Evolutionary conservation across 305 asterid genomes (phyloP).

Genomic region (Fraxinus floribunda): DNA sequence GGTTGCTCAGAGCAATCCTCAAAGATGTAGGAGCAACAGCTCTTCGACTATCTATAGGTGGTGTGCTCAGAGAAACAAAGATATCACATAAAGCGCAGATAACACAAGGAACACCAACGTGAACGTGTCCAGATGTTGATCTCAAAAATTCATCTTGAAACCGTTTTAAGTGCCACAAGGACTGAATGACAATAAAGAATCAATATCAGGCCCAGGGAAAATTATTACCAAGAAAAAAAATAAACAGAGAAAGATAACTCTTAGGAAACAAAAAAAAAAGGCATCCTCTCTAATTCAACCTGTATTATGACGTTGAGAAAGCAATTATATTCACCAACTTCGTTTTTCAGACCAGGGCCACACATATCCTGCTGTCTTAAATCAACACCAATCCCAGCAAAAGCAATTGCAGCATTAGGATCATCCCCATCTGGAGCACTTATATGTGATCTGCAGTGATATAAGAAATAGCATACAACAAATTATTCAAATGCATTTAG

Average conservation of each 20-base stretch:
- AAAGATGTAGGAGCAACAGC: slow-evolving; percentile 86
- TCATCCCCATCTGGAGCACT: slow-evolving; percentile 48
- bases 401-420: slow-evolving; percentile 30
- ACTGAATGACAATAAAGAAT: slow-evolving; percentile 43
- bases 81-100: slow-evolving; percentile 74
- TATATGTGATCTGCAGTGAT: slow-evolving; percentile 55
- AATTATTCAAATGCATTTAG: not conserved
- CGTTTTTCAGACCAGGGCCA: slow-evolving; percentile 86
- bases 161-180: slow-evolving; percentile 80
- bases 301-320: slow-evolving; percentile 94
- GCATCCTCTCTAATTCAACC: slow-evolving; percentile 40
- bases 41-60: slow-evolving; percentile 51
- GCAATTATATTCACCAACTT: slow-evolving; percentile 91
- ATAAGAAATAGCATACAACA: not conserved
- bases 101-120: slow-evolving; percentile 95
- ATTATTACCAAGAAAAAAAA: slow-evolving; percentile 5
- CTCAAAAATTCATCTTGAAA: slow-evolving; percentile 81
- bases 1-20: slow-evolving; percentile 86
- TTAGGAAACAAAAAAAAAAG: slow-evolving; percentile 2
- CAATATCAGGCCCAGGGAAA: slow-evolving; percentile 20
- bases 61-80: slow-evolving; percentile 67
- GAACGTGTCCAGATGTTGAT: slow-evolving; percentile 67
- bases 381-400: not conserved
- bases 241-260: not conserved
- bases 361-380: slow-evolving; percentile 46